These are phyloP conservation scores for Tetrastigma voinierianum DNA, from an alignment of 164 flowering plant genomes.

Conservation along the genomic window DNA sequence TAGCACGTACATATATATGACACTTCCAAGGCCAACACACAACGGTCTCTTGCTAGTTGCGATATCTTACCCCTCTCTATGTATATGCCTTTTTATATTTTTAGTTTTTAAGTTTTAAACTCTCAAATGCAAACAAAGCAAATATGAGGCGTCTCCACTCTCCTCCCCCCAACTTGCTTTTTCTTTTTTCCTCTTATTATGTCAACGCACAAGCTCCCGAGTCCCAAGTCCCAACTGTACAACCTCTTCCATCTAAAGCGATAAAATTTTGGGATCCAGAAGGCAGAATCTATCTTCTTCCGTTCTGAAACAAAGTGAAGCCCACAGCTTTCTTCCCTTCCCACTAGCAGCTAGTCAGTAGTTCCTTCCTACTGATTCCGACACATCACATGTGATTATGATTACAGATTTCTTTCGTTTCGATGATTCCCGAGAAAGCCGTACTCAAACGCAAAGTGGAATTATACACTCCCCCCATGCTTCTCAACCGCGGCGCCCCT, in stretches of 20 bases:
- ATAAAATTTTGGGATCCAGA: too few relatives aligned
- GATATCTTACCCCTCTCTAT: too few relatives aligned
- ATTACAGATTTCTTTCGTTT: neutral
- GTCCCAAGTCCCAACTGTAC: too few relatives aligned
- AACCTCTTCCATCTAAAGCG: neutral
- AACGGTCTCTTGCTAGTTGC: neutral
- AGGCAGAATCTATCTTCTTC: constrained; percentile 2
- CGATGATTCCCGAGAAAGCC: constrained; percentile 12
- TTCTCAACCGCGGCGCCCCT: neutral
- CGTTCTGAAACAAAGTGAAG: neutral
- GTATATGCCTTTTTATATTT: too few relatives aligned
- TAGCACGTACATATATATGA: constrained; percentile 11
- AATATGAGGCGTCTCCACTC: too few relatives aligned
- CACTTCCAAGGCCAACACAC: neutral
- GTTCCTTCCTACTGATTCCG: neutral
- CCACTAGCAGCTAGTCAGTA: too few relatives aligned
- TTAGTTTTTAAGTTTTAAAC: too few relatives aligned
- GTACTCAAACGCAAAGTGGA: constrained; percentile 3
- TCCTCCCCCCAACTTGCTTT: too few relatives aligned
- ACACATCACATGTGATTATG: neutral
- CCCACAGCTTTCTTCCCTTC: neutral
- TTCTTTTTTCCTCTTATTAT: too few relatives aligned
- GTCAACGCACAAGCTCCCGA: constrained; percentile 8
- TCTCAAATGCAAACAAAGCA: too few relatives aligned
- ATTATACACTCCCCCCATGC: constrained; percentile 4